These are phyloP conservation scores for Chytriomyces hyalinus DNA, from an alignment of 192 early-diverging fungal species.

Conservation along the genomic window DNA sequence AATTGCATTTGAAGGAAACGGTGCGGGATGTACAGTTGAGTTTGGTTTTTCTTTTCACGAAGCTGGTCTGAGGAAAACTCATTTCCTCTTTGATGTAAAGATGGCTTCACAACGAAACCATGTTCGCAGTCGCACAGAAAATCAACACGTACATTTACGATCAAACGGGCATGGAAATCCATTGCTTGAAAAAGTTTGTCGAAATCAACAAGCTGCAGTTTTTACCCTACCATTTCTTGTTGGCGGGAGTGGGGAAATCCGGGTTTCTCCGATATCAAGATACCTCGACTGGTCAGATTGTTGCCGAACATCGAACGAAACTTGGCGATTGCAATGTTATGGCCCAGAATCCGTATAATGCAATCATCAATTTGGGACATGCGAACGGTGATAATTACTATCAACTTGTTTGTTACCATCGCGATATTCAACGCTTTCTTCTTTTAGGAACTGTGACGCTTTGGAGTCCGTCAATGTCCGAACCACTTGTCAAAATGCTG, in stretches of 20 bases:
- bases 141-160: conserved; percentile 95
- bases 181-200: conserved; percentile 81
- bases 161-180: conserved; percentile 85
- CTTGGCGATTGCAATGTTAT: conserved; percentile 82
- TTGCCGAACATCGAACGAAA: conserved; percentile 77
- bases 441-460: conserved; percentile 71
- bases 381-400: conserved; percentile 55
- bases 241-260: conserved; percentile 78
- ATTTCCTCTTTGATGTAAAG: background rate
- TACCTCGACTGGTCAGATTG: conserved; percentile 85
- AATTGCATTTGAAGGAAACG: conserved; percentile 87
- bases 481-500: conserved; percentile 92
- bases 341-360: conserved; percentile 89
- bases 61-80: conserved; percentile 34
- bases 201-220: conserved; percentile 87
- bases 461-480: conserved; percentile 85
- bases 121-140: conserved; percentile 96
- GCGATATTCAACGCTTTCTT: conserved; percentile 3
- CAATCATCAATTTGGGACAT: conserved; percentile 91
- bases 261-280: conserved; percentile 93
- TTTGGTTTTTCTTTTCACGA: conserved; percentile 41
- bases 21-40: conserved; percentile 77
- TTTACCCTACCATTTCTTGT: conserved; percentile 90
- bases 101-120: conserved; percentile 94
- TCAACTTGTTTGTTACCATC: conserved; percentile 43